Conservation (phyloP, 1,284 basidiomycete species). For the Cryptococcus wingfieldii region DNA sequence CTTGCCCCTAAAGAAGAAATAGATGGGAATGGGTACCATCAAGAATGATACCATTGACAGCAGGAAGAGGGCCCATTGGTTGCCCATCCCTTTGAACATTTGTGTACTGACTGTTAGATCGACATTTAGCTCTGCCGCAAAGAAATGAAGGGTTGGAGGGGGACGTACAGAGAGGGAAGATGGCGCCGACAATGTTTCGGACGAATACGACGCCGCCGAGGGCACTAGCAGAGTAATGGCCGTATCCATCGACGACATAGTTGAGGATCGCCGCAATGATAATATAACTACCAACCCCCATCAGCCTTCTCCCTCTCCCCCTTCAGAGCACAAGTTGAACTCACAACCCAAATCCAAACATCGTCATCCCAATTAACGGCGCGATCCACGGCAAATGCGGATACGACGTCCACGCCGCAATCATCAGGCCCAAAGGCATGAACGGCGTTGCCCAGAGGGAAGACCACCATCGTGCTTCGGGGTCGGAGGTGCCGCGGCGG, state of each 20-base stretch:
- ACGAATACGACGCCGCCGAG: conserved; percentile 28
- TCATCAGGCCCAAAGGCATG: conserved; percentile 35
- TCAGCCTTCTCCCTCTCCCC: not conserved
- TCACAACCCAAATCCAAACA: conserved; percentile 38
- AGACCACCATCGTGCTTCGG: conserved; percentile 35
- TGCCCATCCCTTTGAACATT: conserved; percentile 32
- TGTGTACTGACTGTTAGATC: conserved; percentile 19
- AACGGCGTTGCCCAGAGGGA: conserved; percentile 28
- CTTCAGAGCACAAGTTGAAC: not conserved
- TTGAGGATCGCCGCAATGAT: conserved; percentile 32
- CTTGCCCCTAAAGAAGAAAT: conserved; percentile 20
- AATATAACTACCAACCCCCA: conserved; percentile 13
- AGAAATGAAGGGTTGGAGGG: not conserved
- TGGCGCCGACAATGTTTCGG: conserved; percentile 29
- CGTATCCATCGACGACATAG: conserved; percentile 33
- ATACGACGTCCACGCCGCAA: conserved; percentile 38
- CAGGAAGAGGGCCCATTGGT: conserved; percentile 27
- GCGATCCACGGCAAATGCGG: conserved; percentile 26
- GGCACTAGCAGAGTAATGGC: conserved; percentile 28
- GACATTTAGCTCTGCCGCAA: not conserved
- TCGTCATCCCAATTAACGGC: conserved; percentile 31
- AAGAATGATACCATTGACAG: conserved; percentile 23
- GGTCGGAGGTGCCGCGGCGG: conserved; percentile 15
- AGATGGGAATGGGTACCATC: conserved; percentile 23
- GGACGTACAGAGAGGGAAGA: conserved; percentile 27